Percentiles rank a stretch among this genome's conserved stretches.
Evolutionary conservation across 1,284 basidiomycete species (phyloP).

Genomic region (Nidula niveotomentosa): DNA sequence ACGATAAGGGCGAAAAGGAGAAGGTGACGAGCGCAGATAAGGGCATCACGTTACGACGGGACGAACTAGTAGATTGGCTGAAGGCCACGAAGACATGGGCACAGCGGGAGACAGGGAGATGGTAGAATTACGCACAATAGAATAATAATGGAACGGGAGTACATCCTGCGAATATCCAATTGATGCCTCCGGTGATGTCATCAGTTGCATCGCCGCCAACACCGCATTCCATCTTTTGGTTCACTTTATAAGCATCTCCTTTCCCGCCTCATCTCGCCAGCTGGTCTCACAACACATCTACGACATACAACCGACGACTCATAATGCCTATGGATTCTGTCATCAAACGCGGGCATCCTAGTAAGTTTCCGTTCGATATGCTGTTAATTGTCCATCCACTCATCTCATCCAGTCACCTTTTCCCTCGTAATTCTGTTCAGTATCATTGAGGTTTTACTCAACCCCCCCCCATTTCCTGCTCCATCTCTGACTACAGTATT

Average conservation of each 20-base stretch:
- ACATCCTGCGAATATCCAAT: too few relatives aligned
- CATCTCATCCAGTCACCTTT: conserved; percentile 33
- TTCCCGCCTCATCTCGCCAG: too few relatives aligned
- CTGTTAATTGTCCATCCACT: background rate
- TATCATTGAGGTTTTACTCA: conserved; percentile 51
- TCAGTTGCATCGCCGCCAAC: too few relatives aligned
- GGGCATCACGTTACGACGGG: conserved; percentile 67
- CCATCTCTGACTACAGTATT: too few relatives aligned
- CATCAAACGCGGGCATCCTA: conserved; percentile 50
- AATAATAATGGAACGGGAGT: too few relatives aligned
- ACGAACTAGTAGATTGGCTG: conserved; percentile 72
- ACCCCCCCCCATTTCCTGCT: too few relatives aligned
- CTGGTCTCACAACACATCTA: background rate
- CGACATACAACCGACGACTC: too few relatives aligned
- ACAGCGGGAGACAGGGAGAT: conserved; percentile 10
- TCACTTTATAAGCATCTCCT: too few relatives aligned
- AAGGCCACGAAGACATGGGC: conserved; percentile 33
- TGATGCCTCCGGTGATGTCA: too few relatives aligned
- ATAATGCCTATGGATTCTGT: conserved; percentile 39
- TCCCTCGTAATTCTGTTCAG: conserved; percentile 54
- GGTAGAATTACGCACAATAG: too few relatives aligned
- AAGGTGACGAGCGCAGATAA: conserved; percentile 68
- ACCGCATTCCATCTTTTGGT: too few relatives aligned
- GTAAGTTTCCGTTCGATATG: conserved; percentile 43
- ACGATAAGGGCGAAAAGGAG: conserved; percentile 70